Evolutionary conservation across 2,329 filamentous ascomycete species (phyloP), one percentile per base, ranked within the genome.

Genomic region (Claviceps sp.): DNA sequence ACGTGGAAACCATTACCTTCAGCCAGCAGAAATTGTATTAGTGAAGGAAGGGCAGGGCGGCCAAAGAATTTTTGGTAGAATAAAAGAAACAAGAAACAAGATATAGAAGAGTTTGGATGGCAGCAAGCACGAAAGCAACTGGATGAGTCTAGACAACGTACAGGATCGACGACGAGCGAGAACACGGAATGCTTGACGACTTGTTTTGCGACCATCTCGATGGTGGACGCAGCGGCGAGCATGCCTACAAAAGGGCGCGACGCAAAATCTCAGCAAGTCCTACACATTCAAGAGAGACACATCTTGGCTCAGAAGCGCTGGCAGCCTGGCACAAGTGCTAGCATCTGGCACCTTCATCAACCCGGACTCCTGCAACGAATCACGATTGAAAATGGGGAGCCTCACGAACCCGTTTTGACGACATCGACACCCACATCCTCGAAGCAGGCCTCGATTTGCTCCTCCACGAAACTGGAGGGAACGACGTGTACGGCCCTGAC

Each of bases 1-100:
- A 87, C 1, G 87, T 91, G 30, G 87, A 85, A 9, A 96, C 80
- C 89, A 97, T 96, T 53, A 97, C 90, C 88, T 93, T 36, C 44
- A 58, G 52, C 18, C 44, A 58, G 52, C 18, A 34, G 52, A 54
- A 49, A 38, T 34, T 51, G 42, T 42, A n/a, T 48, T 43, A 58
- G 30, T 48, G 37, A 37, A 16, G 45, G 13, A n/a, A 30, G 11
- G n/a, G 13, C 3, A 30, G 11, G n/a, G 13, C 3, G 45, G 16
- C 2, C 9, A 18, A 46, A 8, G 11, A 34, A 4, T 3, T 34
- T 20, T 18, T 9, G 4, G 8, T 22, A 5, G 8, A 22, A 42
- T 24, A 1, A 20, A 18, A 49, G 20, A 46, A 41, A 26, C 4
- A 30, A 30, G 37, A n/a, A 26, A 36, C 40, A 16, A 26, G 14